Base-by-base conservation (phyloP, 2,329 filamentous ascomycete genomes). In the Verticillium klebahnii region DNA sequence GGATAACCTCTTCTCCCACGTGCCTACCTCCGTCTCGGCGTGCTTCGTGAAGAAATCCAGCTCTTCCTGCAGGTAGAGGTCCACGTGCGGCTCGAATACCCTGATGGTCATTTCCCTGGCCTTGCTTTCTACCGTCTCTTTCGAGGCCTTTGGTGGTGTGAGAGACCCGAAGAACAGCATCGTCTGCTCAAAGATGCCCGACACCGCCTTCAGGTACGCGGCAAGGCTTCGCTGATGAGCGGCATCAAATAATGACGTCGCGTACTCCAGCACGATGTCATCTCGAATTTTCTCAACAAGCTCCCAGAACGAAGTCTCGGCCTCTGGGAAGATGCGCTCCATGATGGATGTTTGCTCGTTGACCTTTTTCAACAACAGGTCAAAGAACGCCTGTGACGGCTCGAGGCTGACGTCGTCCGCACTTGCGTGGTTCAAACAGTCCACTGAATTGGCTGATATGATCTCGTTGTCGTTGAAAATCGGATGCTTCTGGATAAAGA, bases 41-140 rank as follows among this genome's bases (percentile, higher is more conserved):
- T 89, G 85, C 60, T 84, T 84, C 34, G 89, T 90, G 74, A 98
- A 98, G 70, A 87, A 89, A 57, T 94, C 91, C 34, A 97, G 80
- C 77, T 99, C 95, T 72, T 97, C 94, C 65, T 92, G 88, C 17
- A 99, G 80, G 73, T 98, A 99, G 1, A 96, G 78, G 72, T 97
- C 93, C n/a, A 98, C 82, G 72, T 98, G 94, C 45, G 90, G 92
- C 72, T 97, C 94, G 69, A 97, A 98, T 0, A 93, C 87, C 65
- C 84, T 85, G 17, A 88, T 78, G 15, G 93, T 82, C 58, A 92
- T 82, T 62, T 85, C 81, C 68, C 88, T 89, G 15, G 90, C 84
- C 66, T 88, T 86, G 11, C 87, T 82, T 55, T 83, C 74, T 57
- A 90, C 88, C 11, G 85, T 84, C 34, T 85, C 76, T 19, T 82